phyloP scores from a whole-genome alignment of 306 rosid species.

The Pyrus pyrifolia region DNA sequence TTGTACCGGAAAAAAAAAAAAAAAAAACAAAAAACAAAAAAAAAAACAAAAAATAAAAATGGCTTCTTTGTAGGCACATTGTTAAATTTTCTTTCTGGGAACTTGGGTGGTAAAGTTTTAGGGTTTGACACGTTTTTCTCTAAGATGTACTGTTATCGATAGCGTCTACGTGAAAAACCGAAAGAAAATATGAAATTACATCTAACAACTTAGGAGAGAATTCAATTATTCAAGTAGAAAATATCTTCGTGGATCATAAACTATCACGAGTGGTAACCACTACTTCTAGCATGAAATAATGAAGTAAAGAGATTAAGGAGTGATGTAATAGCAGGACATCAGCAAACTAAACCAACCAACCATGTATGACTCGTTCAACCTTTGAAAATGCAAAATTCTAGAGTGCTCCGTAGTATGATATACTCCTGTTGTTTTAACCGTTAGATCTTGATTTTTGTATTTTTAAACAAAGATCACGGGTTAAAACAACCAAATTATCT shows the following conservation, averaged over 20 bases:
- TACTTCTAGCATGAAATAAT: not conserved
- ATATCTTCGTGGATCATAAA: not conserved
- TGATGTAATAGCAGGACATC: conserved; percentile 7
- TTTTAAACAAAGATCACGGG: not conserved
- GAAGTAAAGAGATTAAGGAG: not conserved
- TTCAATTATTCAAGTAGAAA: not conserved
- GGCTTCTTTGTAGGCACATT: not conserved
- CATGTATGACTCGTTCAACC: not conserved
- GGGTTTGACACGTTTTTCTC: too few species aligned
- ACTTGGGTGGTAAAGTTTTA: not conserved
- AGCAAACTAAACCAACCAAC: not conserved
- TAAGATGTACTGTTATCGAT: not conserved
- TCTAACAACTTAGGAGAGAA: not conserved
- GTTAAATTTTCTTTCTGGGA: not conserved
- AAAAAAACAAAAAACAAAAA: too few species aligned
- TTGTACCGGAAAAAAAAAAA: not conserved
- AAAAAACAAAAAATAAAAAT: too few species aligned
- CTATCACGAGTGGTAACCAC: not conserved
- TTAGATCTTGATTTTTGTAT: not conserved
- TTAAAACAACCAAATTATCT: too few species aligned
- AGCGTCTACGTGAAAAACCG: not conserved
- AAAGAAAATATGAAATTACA: not conserved
- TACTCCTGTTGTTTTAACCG: not conserved
- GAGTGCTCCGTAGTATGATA: not conserved
- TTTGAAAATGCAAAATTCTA: not conserved